Percentiles rank a stretch among this genome's conserved stretches.
These are phyloP conservation scores for Trichoderma asperellum DNA, from an alignment of 2,329 filamentous ascomycete species.

Conservation along the genomic window DNA sequence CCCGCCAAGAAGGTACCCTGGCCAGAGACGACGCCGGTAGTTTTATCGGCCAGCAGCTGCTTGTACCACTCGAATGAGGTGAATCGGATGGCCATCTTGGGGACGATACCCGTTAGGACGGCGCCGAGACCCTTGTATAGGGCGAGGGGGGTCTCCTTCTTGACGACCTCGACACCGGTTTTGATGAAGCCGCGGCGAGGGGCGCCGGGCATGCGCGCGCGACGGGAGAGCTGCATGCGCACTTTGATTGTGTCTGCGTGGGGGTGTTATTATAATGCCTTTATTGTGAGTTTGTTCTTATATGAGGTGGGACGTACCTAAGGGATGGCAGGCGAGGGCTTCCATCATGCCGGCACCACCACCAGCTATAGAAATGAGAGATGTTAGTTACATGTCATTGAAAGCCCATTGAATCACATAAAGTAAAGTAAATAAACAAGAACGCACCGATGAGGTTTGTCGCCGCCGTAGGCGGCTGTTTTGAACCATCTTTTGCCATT, in stretches of 20 bases:
- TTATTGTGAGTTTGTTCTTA: neutral
- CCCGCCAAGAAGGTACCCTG: slow-evolving; percentile 75
- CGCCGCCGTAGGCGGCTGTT: slow-evolving; percentile 80
- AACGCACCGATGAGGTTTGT: slow-evolving; percentile 85
- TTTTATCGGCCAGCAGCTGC: slow-evolving; percentile 71
- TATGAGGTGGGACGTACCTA: slow-evolving; percentile 61
- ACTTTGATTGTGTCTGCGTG: slow-evolving; percentile 90
- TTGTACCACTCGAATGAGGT: slow-evolving; percentile 98
- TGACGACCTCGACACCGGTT: slow-evolving; percentile 85
- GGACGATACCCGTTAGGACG: slow-evolving; percentile 92
- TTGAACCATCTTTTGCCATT: slow-evolving; percentile 52
- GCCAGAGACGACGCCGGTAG: slow-evolving; percentile 70
- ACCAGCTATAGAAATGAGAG: slow-evolving; percentile 64
- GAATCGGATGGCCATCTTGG: slow-evolving; percentile 99
- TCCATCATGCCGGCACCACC: slow-evolving; percentile 99
- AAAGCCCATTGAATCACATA: neutral
- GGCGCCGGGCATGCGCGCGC: slow-evolving; percentile 79
- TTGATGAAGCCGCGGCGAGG: slow-evolving; percentile 85
- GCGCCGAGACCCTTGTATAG: slow-evolving; percentile 98
- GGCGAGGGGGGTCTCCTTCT: slow-evolving; percentile 86
- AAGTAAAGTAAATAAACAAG: neutral
- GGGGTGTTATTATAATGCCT: neutral
- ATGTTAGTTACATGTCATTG: slow-evolving; percentile 30
- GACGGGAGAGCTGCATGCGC: slow-evolving; percentile 94
- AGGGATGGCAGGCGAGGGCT: slow-evolving; percentile 90